A percentile compares a stretch with the other conserved stretches of the same genome.
Conservation (phyloP, 306 rosid genomes). For the Lathyrus tuberosus region DNA sequence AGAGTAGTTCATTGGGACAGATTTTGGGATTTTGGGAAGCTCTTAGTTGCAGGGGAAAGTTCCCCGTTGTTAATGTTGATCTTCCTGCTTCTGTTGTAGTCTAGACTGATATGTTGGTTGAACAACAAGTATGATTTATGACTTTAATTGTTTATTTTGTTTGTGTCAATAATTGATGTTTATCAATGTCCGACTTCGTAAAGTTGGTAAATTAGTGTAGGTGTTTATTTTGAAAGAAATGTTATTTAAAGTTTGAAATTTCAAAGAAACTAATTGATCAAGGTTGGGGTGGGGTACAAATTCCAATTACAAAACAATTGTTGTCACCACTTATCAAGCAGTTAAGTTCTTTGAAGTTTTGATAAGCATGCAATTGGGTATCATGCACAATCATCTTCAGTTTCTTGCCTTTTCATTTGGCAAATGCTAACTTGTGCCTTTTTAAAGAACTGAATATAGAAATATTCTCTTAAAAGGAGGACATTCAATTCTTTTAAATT, state of each 20-base stretch:
- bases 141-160: conserved; percentile 10
- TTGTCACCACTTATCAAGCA: conserved; percentile 12
- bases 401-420: conserved; percentile 7
- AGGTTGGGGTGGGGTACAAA: neutral
- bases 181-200: conserved; percentile 3
- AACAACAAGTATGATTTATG: conserved; percentile 12
- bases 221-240: neutral
- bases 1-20: neutral
- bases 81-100: neutral
- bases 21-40: conserved; percentile 2
- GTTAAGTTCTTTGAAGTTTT: conserved; percentile 12
- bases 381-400: neutral
- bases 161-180: neutral
- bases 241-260: neutral
- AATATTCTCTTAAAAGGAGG: too few relatives aligned
- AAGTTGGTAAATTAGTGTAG: conserved; percentile 14
- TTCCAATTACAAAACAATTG: conserved; percentile 14
- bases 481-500: too few relatives aligned
- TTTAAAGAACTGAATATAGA: too few relatives aligned
- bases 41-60: conserved; percentile 11
- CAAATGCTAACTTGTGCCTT: too few relatives aligned
- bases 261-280: conserved; percentile 17
- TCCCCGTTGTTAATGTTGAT: conserved; percentile 4
- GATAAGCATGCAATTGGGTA: too few relatives aligned
- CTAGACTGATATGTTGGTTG: conserved; percentile 12